Percentiles rank a stretch among this genome's conserved stretches.
phyloP scores from a whole-genome alignment of 2,329 filamentous ascomycete genomes.

The Zopfia rhizophila region DNA sequence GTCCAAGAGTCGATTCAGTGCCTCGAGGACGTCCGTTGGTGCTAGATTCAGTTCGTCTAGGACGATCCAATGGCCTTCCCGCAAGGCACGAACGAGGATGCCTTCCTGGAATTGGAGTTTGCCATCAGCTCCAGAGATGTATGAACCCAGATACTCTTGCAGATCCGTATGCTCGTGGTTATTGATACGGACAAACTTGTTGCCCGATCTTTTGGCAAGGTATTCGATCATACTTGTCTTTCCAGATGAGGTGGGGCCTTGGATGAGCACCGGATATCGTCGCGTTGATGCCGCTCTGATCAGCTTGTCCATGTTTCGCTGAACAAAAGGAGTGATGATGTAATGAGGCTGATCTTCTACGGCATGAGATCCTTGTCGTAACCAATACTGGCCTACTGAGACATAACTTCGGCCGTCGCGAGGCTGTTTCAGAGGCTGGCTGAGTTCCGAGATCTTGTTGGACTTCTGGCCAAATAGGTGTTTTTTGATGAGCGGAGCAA shows the following conservation, averaged over 20 bases:
- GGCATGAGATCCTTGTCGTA: conserved; percentile 76
- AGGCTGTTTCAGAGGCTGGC: conserved; percentile 80
- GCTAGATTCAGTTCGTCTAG: conserved; percentile 97
- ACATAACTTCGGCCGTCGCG: conserved; percentile 81
- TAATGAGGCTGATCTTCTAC: conserved; percentile 84
- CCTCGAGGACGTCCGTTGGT: conserved; percentile 95
- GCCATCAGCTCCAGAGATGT: conserved; percentile 86
- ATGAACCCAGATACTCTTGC: conserved; percentile 96
- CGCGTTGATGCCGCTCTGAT: conserved; percentile 93
- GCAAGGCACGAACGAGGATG: conserved; percentile 88
- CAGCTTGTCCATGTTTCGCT: conserved; percentile 92
- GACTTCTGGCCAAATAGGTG: conserved; percentile 78
- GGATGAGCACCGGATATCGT: conserved; percentile 91
- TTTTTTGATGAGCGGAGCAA: conserved; percentile 82
- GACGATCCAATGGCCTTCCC: conserved; percentile 96
- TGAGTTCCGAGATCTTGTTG: conserved; percentile 77
- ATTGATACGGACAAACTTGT: conserved; percentile 98
- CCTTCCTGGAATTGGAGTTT: conserved; percentile 93
- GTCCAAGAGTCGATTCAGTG: conserved; percentile 92
- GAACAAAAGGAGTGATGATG: conserved; percentile 95
- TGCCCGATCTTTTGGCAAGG: conserved; percentile 93
- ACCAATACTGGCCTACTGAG: conserved; percentile 89
- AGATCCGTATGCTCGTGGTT: conserved; percentile 99
- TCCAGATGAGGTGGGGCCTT: conserved; percentile 95
- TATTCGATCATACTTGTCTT: conserved; percentile 99